Evolutionary conservation across 108 stramenopile species (phyloP), one percentile per base, ranked within the genome.

Genomic region (Discostella stelligeroides): DNA sequence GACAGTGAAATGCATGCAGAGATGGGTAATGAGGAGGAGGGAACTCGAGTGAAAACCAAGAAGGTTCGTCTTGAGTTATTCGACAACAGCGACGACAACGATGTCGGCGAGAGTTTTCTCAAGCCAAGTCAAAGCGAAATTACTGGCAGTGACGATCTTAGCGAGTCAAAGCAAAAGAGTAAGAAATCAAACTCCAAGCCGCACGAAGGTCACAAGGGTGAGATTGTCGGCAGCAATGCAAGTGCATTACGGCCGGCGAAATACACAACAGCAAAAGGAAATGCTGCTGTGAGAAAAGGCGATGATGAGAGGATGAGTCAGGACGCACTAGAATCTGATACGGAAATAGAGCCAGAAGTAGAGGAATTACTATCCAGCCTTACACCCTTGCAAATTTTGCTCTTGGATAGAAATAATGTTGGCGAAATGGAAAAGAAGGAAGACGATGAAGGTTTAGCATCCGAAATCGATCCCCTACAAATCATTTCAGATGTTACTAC

Each of bases 401-500:
- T 67, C 2, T 30, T 67, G 41, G 63, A 60, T 28, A 45, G 47
- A 43, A 41, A 23, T 24, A 34, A 12, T 17, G 12, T n/a, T n/a
- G n/a, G n/a, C n/a, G n/a, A n/a, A n/a, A 28, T 29, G 27, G 8
- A 4, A 68, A 54, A 6, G 48, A 70, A 48, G 54, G 5, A 18
- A 30, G 60, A 62, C 14, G 62, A 70, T 6, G 63, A 55, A 4
- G 30, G 43, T n/a, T n/a, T n/a, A n/a, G n/a, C n/a, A n/a, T n/a
- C n/a, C 27, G 59, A n/a, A 29, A 59, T 66, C 10, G 48, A 79
- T 69, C 73, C 78, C 0, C 29, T 41, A 4, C 50, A 25, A 24
- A 0, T 82, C 1, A 23, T 85, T n/a, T 18, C 64, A 42, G 68
- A 76, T 27, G 21, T 91, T 41, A 71, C 88, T 10, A 61, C 89